phyloP scores from a whole-genome alignment of 169 alveolate species.

The Plasmodium gallinaceum region DNA sequence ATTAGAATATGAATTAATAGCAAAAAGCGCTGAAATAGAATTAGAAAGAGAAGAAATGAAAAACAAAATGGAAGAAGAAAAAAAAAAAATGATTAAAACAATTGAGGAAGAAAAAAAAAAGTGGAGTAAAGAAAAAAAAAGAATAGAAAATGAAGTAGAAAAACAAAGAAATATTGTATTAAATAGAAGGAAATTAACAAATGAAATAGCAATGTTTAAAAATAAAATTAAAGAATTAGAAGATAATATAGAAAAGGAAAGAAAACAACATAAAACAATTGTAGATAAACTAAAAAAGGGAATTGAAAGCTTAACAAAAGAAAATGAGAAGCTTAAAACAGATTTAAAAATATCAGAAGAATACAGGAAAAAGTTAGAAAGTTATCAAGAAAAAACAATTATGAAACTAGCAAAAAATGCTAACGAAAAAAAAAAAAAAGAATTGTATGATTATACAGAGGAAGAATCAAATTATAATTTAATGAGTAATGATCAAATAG shows the following conservation, averaged over 20 bases:
- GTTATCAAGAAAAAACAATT: constrained; percentile 72
- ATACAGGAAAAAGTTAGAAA: constrained; percentile 66
- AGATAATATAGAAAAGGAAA: constrained; percentile 45
- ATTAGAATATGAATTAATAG: constrained; percentile 73
- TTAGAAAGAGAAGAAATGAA: constrained; percentile 78
- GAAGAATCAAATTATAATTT: not conserved
- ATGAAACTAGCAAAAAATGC: constrained; percentile 58
- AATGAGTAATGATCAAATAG: not conserved
- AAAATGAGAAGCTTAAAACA: constrained; percentile 63
- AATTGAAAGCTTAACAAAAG: constrained; percentile 36
- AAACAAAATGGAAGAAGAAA: constrained; percentile 74
- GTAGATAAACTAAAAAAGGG: constrained; percentile 59
- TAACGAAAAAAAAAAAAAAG: constrained; percentile 18
- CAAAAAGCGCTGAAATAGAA: constrained; percentile 78
- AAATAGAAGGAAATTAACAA: constrained; percentile 69
- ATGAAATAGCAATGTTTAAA: constrained; percentile 75
- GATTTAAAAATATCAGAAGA: constrained; percentile 78
- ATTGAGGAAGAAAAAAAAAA: constrained; percentile 78
- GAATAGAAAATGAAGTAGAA: constrained; percentile 73
- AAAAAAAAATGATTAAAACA: constrained; percentile 57
- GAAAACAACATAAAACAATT: constrained; percentile 55
- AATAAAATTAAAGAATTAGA: constrained; percentile 74
- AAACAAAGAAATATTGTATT: constrained; percentile 63
- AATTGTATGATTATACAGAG: not conserved
- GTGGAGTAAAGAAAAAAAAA: constrained; percentile 74